A percentile compares a stretch with the other conserved stretches of the same genome.
Conservation (phyloP, 768 basidiomycete genomes). For the Ramaria rubella region DNA sequence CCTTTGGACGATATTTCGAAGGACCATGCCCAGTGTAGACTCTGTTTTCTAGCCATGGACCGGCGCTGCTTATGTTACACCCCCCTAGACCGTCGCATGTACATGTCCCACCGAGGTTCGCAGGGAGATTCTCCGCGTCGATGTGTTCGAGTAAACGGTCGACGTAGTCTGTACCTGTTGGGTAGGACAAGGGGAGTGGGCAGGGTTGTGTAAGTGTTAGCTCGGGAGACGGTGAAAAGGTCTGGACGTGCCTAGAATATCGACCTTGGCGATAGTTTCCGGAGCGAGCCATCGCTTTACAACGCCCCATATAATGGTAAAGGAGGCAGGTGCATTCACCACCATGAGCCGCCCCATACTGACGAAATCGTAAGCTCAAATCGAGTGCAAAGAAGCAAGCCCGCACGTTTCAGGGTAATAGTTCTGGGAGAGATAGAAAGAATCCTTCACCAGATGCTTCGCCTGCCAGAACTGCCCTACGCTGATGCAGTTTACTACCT, state of each 20-base stretch:
- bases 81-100: conserved; percentile 49
- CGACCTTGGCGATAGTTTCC: conserved; percentile 63
- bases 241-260: conserved; percentile 40
- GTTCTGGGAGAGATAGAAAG: conserved; percentile 72
- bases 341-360: conserved; percentile 71
- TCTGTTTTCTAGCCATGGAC: conserved; percentile 61
- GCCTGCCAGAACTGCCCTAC: conserved; percentile 71
- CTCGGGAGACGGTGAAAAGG: not conserved
- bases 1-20: not conserved
- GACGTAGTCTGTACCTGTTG: conserved; percentile 48
- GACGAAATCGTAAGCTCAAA: not conserved
- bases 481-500: conserved; percentile 25
- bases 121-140: conserved; percentile 58
- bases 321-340: conserved; percentile 66
- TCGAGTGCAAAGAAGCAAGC: not conserved
- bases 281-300: conserved; percentile 69
- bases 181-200: not conserved
- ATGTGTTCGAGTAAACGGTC: conserved; percentile 50
- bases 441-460: conserved; percentile 51
- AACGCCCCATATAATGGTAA: conserved; percentile 64
- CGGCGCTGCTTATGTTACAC: conserved; percentile 56
- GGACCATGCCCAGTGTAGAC: conserved; percentile 7
- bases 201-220: no score
- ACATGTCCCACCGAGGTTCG: conserved; percentile 57
- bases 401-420: conserved; percentile 72